Conservation (phyloP, 2,329 filamentous ascomycete genomes). For the Fusarium domesticum region DNA sequence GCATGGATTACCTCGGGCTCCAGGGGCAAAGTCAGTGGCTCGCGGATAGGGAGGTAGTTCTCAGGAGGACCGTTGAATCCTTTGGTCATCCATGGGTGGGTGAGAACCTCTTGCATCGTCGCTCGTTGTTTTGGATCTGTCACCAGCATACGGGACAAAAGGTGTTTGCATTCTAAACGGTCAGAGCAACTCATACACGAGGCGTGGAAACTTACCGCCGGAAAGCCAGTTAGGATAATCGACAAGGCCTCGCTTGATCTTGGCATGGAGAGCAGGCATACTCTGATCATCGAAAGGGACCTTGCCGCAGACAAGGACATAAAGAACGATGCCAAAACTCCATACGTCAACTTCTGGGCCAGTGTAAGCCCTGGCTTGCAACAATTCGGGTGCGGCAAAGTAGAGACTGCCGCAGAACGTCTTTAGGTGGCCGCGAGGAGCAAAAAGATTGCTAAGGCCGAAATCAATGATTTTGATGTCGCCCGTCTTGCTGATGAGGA, state of each 20-base stretch:
- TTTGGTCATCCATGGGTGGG: slow-evolving; percentile 93
- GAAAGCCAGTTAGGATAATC: slow-evolving; percentile 95
- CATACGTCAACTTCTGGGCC: slow-evolving; percentile 96
- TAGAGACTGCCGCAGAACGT: slow-evolving; percentile 98
- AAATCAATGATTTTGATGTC: slow-evolving; percentile 99
- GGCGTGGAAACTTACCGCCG: slow-evolving; percentile 58
- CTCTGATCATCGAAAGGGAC: slow-evolving; percentile 99
- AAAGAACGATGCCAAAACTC: slow-evolving; percentile 98
- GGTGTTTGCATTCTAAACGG: slow-evolving; percentile 77
- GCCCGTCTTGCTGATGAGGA: slow-evolving; percentile 96
- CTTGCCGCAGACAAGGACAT: slow-evolving; percentile 94
- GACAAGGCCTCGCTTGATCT: slow-evolving; percentile 95
- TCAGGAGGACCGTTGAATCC: slow-evolving; percentile 84
- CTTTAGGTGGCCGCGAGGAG: slow-evolving; percentile 79
- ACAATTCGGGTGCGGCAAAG: slow-evolving; percentile 90
- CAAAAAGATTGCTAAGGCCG: slow-evolving; percentile 92
- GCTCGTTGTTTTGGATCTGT: slow-evolving; percentile 88
- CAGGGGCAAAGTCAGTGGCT: slow-evolving; percentile 80
- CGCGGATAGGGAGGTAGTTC: slow-evolving; percentile 79
- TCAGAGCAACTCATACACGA: slow-evolving; percentile 34
- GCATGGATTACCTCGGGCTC: slow-evolving; percentile 80
- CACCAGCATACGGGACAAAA: slow-evolving; percentile 93
- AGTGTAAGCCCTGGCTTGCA: slow-evolving; percentile 91
- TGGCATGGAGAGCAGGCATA: slow-evolving; percentile 96
- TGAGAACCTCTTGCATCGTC: slow-evolving; percentile 87